Percentiles rank a stretch among this genome's conserved stretches.
Conservation (phyloP, 805 yeast genomes). For the Candida nemodendra region DNA sequence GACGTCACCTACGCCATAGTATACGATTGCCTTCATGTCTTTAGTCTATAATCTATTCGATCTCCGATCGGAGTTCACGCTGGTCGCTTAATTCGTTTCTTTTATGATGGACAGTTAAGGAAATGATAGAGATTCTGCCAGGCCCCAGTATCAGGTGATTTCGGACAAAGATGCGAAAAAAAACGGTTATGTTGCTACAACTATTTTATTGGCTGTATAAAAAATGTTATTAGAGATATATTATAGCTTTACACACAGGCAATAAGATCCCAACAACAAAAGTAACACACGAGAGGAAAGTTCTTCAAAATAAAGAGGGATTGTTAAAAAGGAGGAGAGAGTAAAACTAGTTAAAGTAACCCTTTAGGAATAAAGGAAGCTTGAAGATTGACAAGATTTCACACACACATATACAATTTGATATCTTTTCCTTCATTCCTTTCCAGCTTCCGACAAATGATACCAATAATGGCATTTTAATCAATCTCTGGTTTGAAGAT, state of each 20-base stretch:
- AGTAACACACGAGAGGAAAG: constrained; percentile 1
- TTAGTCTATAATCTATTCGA: too few relatives aligned
- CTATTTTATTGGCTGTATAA: not conserved
- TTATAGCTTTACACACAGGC: constrained; percentile 4
- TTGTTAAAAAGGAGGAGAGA: constrained; percentile 13
- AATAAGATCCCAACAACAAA: constrained; percentile 1
- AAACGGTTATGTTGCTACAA: too few relatives aligned
- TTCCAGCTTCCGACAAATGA: too few relatives aligned
- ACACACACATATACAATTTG: constrained; percentile 21
- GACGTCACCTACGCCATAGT: constrained; percentile 21
- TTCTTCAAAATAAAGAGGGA: constrained; percentile 5
- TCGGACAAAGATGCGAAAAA: too few relatives aligned
- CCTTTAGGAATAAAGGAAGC: constrained; percentile 9
- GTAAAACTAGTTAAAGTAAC: constrained; percentile 19
- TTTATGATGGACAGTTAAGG: too few relatives aligned
- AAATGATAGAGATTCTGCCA: too few relatives aligned
- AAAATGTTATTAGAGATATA: constrained; percentile 5
- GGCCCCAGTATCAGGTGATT: too few relatives aligned
- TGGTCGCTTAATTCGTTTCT: too few relatives aligned
- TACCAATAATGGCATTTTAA: too few relatives aligned
- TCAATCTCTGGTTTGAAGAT: too few relatives aligned
- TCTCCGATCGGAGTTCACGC: too few relatives aligned
- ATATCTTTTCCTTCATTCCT: constrained; percentile 5
- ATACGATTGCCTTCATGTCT: constrained; percentile 24
- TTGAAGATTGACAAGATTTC: constrained; percentile 6